Base-by-base conservation (phyloP, 345 rosid genomes). In the Aethionema arabicum region DNA sequence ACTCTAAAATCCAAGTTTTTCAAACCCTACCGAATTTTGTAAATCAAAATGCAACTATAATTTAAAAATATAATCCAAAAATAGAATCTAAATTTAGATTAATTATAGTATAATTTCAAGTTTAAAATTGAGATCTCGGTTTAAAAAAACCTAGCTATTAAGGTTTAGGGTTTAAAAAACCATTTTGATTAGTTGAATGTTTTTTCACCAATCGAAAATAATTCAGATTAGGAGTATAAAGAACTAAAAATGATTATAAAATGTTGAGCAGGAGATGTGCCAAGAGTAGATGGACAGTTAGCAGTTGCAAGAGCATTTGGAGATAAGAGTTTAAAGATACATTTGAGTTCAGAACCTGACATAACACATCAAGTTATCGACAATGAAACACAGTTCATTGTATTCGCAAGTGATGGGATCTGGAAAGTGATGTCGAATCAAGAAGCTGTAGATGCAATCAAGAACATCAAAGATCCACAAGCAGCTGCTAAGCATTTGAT, bases 251-350 rank as follows among this genome's bases (percentile, higher is more conserved):
- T 0, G 13, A 38, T 60, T 8, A 3, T 3, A 30, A 11, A 66
- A 40, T 65, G 59, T 52, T 71, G 27, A 21, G 52, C 83, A 88
- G 98, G 96, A 38, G 95, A 88, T 52, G 95, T 91, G 40, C 91
- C 98, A 0, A 82, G 98, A 11, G 96, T 88, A 8, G 91, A 91
- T 53, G 98, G 98, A 43, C 96, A 91, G 50, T 74, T 91, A 42
- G 98, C 98, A 0, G 95, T 88, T 61, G 93, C 98, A 2, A 82
- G 98, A 74, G 91, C 98, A 10, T 91, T 91, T 67, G 98, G 98
- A 10, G 95, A 91, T 62, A 80, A 76, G 72, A 88, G 88, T 72
- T 72, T 88, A 67, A 91, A 91, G 80, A 37, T 83, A 72, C 98
- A 91, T 72, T 81, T 91, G 35, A 91, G 95, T 74, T 87, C 95